These are phyloP conservation scores for Aspergillus sp. DNA, from an alignment of 2,329 filamentous ascomycete species.

Conservation along the genomic window DNA sequence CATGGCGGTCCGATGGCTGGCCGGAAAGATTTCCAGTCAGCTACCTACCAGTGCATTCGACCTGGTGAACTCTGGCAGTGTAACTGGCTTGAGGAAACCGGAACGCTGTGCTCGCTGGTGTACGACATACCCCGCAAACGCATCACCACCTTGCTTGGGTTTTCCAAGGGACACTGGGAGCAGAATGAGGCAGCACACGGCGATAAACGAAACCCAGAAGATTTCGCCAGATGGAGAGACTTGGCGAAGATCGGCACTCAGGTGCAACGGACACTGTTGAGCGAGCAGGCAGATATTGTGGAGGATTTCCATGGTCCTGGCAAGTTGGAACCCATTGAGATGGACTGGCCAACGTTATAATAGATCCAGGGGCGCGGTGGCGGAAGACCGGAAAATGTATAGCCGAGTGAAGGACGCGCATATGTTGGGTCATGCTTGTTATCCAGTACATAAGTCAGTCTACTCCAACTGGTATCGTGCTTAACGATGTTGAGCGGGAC, in stretches of 20 bases:
- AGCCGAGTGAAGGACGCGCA: background rate
- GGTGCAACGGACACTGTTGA: constrained; percentile 52
- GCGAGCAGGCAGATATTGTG: constrained; percentile 54
- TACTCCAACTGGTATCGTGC: background rate
- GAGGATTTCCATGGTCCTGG: constrained; percentile 54
- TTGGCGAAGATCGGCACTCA: constrained; percentile 54
- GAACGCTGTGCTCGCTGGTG: constrained; percentile 56
- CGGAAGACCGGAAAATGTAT: background rate
- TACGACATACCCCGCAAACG: constrained; percentile 53
- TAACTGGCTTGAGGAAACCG: constrained; percentile 63
- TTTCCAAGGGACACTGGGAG: constrained; percentile 59
- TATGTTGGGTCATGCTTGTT: background rate
- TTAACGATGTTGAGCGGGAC: background rate
- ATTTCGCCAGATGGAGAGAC: constrained; percentile 53
- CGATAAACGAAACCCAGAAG: constrained; percentile 54
- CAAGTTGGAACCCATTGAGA: constrained; percentile 47
- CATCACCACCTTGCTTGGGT: constrained; percentile 55
- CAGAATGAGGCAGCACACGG: constrained; percentile 52
- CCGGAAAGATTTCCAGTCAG: constrained; percentile 54
- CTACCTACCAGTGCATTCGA: constrained; percentile 58
- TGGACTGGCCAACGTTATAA: constrained; percentile 37
- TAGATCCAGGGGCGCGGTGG: background rate
- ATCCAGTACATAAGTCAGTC: background rate
- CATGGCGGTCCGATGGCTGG: constrained; percentile 62
- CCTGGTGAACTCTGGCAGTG: constrained; percentile 60